Base-by-base conservation (phyloP, 805 yeast genomes). In the Myxozyma nipponensis region DNA sequence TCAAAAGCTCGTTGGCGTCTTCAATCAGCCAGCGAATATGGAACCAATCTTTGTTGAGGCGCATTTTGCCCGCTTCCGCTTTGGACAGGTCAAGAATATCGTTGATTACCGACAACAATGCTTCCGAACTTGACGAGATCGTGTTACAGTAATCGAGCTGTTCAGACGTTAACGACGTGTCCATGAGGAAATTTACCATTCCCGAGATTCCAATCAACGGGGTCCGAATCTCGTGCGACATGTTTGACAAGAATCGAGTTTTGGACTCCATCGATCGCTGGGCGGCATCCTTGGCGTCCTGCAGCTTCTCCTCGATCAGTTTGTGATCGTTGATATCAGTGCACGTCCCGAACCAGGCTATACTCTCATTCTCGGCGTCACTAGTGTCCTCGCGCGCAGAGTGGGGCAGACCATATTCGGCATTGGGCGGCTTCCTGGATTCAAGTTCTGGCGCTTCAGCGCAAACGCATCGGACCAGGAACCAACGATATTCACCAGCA, bases 161-260 rank as follows among this genome's bases (percentile, higher is more conserved):
- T 46, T 66, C 69, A 15, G 60, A 56, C 3, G 66, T 50, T 26
- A 66, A 47, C 6, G 58, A 53, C 5, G 70, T 67, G 40, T 66
- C 70, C 42, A 66, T 48, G 42, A 67, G 44, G 41, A 66, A 66
- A 32, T 62, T 61, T 7, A 67, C 69, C 68, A 66, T 66, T 13
- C 70, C 70, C 2, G 69, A 66, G 23, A 66, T 66, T 3, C 70
- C 70, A 50, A 66, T 67, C 44, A 66, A 52, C 15, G 70, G 70
- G 3, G 70, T 66, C 9, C 70, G 59, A 44, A 66, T 67, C 48
- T 66, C 70, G 42, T 66, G 70, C 22, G 67, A 63, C 70, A 66
- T 66, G 49, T 66, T 66, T 7, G 69, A 64, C 39, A 66, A 46
- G 36, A 67, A 66, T 28, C 70, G 58, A 32, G 72, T 55, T 61